Conservation (phyloP, 768 basidiomycete species). For the Galerina marginata region DNA sequence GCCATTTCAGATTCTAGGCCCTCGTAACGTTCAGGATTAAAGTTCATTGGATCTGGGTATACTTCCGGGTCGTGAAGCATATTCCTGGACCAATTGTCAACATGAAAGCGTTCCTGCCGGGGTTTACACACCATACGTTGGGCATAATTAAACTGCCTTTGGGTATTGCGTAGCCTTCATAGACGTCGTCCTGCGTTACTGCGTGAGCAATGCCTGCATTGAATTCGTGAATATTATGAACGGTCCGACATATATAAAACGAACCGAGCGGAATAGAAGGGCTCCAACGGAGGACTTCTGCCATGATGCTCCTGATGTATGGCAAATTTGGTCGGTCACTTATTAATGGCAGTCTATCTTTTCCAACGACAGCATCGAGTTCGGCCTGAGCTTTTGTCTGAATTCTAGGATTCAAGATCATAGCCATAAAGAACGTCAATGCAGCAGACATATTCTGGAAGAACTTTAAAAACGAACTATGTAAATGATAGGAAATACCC, state of each 20-base stretch:
- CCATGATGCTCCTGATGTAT: constrained; percentile 51
- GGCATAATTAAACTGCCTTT: constrained; percentile 56
- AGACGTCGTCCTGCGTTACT: constrained; percentile 24
- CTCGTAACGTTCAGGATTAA: constrained; percentile 64
- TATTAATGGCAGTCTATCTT: constrained; percentile 42
- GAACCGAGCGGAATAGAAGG: constrained; percentile 47
- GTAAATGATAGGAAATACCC: constrained; percentile 1
- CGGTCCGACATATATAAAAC: neutral
- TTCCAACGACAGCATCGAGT: constrained; percentile 47
- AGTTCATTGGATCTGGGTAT: constrained; percentile 57
- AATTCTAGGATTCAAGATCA: constrained; percentile 48
- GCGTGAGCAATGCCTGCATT: constrained; percentile 27
- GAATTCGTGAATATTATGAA: neutral
- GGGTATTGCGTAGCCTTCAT: constrained; percentile 26
- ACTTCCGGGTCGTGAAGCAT: constrained; percentile 58
- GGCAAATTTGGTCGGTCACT: constrained; percentile 51
- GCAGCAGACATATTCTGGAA: constrained; percentile 44
- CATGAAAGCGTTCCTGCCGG: neutral
- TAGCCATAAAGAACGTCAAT: constrained; percentile 52
- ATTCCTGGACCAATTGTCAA: neutral
- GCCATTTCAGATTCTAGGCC: constrained; percentile 38
- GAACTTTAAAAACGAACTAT: constrained; percentile 30
- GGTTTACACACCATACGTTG: constrained; percentile 50
- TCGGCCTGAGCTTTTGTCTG: constrained; percentile 58
- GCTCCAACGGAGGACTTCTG: constrained; percentile 53